Conservation (phyloP, 306 rosid species). For the Cicer cuneatum region DNA sequence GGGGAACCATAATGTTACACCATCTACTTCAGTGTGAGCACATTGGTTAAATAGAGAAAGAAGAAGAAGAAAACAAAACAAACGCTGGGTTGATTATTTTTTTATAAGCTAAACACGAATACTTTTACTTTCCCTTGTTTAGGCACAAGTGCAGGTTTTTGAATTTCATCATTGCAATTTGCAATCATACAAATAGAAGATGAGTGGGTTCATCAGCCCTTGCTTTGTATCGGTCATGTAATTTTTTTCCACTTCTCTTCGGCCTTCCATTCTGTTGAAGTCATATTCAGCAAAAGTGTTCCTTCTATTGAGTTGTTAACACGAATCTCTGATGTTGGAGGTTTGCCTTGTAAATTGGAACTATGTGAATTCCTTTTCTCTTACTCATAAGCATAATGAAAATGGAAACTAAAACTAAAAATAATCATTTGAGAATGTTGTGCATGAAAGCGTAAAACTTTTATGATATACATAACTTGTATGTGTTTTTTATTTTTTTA, state of each 20-base stretch:
- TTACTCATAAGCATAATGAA: constrained; percentile 28
- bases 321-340: constrained; percentile 33
- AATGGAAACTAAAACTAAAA: not conserved
- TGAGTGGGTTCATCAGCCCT: constrained; percentile 39
- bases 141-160: constrained; percentile 51
- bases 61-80: constrained; percentile 41
- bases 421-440: no score
- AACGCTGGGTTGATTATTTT: constrained; percentile 51
- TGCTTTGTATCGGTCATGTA: constrained; percentile 45
- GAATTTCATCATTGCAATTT: constrained; percentile 46
- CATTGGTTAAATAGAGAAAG: constrained; percentile 14
- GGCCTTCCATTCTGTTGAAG: constrained; percentile 29
- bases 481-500: no score
- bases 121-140: constrained; percentile 44
- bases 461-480: no score
- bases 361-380: constrained; percentile 13
- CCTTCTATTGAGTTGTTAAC: constrained; percentile 41
- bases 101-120: constrained; percentile 50
- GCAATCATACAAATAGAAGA: constrained; percentile 51
- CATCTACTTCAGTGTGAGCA: constrained; percentile 51
- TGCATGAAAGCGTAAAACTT: no score
- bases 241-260: constrained; percentile 32
- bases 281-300: constrained; percentile 42
- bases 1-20: constrained; percentile 50
- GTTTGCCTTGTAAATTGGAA: constrained; percentile 40